Evolutionary conservation across 352 stramenopile species (phyloP), one percentile per base, ranked within the genome.

Genomic region (Globisporangium middletonii): DNA sequence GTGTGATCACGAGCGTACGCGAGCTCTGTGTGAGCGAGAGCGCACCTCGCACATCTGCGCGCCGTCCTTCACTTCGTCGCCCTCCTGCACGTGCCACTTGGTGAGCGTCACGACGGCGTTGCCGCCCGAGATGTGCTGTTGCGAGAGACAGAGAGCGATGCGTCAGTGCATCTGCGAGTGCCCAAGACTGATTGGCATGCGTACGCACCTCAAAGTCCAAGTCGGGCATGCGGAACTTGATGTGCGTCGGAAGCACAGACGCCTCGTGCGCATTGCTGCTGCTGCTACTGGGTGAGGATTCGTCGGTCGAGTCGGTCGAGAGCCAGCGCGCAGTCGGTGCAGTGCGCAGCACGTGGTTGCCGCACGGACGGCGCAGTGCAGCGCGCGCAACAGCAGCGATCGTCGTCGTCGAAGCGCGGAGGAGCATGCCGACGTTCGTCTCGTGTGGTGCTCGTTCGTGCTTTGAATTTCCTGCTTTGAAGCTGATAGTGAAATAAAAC

Each of bases 211-310:
- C 79, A 65, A 94, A 92, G 63, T 94, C 77, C 56, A 94, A 59
- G 62, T 94, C 83, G 26, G 84, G 79, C 79, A 94, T 91, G 63
- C 85, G 83, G 69, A 94, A 92, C 71, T 92, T 92, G 65, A 87
- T 86, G 67, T 94, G 85, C 50, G 64, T 58, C 13, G 85, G 85
- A 46, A 94, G 70, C 43, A 54, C 35, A 30, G 43, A 47, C 43
- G 57, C 50, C 41, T 44, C 33, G 8, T 38, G 33, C 7, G 33
- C 33, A 23, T 23, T 23, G 23, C 23, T 41, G 35, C 35, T 41
- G 41, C 13, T 44, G 41, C 41, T n/a, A 13, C 38, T 43, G 19
- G 30, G 5, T 15, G 44, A 26, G 4, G 35, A 41, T 23, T 53
- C 55, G 16, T 45, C 8, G 11, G 19, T 0, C 0, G 57, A 35